A percentile compares a stretch with the other conserved stretches of the same genome.
phyloP scores from a whole-genome alignment of 306 rosid species.

The Cercis canadensis region DNA sequence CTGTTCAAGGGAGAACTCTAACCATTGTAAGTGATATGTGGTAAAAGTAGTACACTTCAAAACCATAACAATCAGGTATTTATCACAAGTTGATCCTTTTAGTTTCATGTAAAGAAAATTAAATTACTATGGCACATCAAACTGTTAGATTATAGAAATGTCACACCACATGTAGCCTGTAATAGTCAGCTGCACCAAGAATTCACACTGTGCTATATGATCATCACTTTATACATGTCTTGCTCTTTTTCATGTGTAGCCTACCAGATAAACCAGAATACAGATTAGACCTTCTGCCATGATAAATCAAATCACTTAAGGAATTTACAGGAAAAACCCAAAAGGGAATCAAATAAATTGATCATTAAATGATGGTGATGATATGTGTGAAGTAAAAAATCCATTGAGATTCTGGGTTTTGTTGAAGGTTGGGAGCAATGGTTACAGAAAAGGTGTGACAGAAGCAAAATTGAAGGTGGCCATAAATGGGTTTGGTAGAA shows the following conservation, averaged over 20 bases:
- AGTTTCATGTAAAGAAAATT: too few relatives aligned
- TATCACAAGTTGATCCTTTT: too few relatives aligned
- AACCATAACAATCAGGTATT: background rate
- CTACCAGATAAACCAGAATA: background rate
- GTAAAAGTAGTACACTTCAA: background rate
- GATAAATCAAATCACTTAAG: background rate
- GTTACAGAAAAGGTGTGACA: constrained; percentile 64
- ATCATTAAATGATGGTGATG: too few relatives aligned
- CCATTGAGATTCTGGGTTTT: background rate
- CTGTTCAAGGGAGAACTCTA: background rate
- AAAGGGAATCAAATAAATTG: too few relatives aligned
- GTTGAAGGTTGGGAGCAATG: constrained; percentile 64
- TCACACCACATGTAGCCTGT: background rate
- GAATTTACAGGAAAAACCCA: background rate
- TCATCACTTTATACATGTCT: constrained; percentile 1
- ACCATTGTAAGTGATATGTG: constrained; percentile 8
- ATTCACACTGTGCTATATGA: background rate
- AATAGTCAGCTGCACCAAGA: background rate
- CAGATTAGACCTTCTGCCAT: constrained; percentile 11
- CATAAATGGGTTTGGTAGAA: constrained; percentile 93
- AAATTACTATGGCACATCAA: background rate
- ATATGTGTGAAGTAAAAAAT: too few relatives aligned
- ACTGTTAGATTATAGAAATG: constrained; percentile 28
- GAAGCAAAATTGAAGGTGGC: constrained; percentile 96
- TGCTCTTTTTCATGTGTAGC: background rate